Conservation (phyloP, 2,329 filamentous ascomycete genomes). For the Chrysosporium queenslandicum region DNA sequence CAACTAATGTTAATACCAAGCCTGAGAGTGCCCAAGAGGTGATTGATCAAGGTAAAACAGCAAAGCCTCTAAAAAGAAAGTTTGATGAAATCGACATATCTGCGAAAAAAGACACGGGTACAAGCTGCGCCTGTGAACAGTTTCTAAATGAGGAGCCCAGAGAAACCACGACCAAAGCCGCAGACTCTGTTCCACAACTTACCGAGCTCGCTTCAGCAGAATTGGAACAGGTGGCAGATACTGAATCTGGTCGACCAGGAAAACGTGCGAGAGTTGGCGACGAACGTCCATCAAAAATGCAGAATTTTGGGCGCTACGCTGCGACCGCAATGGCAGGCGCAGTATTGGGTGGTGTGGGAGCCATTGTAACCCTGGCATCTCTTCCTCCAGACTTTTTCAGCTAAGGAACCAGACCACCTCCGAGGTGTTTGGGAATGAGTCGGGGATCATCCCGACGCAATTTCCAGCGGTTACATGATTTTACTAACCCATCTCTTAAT, state of each 20-base stretch:
- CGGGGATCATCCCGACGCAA: too few species aligned
- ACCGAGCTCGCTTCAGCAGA: not conserved
- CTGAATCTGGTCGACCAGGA: slow-evolving; percentile 17
- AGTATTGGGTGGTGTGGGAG: slow-evolving; percentile 34
- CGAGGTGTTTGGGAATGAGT: too few species aligned
- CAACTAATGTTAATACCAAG: not conserved
- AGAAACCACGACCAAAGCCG: not conserved
- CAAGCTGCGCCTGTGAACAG: not conserved
- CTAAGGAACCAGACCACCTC: slow-evolving; percentile 18
- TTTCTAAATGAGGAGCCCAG: slow-evolving; percentile 10
- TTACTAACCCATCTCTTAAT: too few species aligned
- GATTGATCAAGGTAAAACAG: not conserved
- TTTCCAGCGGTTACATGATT: too few species aligned
- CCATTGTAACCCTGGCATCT: slow-evolving; percentile 33
- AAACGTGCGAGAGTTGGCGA: slow-evolving; percentile 25
- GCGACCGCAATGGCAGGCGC: slow-evolving; percentile 33
- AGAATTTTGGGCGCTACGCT: slow-evolving; percentile 26
- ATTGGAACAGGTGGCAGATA: slow-evolving; percentile 16
- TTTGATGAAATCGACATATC: slow-evolving; percentile 1
- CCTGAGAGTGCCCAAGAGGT: not conserved
- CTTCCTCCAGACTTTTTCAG: slow-evolving; percentile 37
- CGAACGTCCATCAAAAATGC: slow-evolving; percentile 18
- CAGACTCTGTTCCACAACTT: not conserved
- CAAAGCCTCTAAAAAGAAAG: slow-evolving; percentile 6
- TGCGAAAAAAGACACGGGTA: not conserved